phyloP scores from a whole-genome alignment of 140 eudicot genomes.

The Senecio squalidus region DNA sequence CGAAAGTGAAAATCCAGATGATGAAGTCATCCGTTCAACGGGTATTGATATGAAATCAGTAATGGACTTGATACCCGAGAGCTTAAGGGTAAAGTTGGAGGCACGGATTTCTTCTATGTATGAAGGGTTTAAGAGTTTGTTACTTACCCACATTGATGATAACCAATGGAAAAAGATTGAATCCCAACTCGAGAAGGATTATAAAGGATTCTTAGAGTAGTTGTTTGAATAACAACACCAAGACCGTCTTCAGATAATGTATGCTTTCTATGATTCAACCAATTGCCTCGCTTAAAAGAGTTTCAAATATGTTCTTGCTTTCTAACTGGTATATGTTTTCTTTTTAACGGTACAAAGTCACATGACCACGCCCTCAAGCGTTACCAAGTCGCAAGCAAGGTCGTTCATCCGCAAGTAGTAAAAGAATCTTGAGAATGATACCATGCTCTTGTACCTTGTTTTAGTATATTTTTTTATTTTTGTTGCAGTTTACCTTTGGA shows the following conservation, averaged over 20 bases:
- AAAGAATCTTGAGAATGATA: too few species aligned
- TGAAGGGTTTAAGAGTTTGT: not conserved
- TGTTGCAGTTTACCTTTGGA: too few species aligned
- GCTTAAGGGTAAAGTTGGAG: not conserved
- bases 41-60: not conserved
- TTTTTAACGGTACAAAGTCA: too few species aligned
- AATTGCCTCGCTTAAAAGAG: too few species aligned
- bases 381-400: too few species aligned
- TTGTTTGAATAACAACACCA: not conserved
- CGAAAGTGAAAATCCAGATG: not conserved
- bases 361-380: too few species aligned
- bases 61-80: slow-evolving; percentile 4
- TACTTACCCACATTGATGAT: not conserved
- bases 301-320: too few species aligned
- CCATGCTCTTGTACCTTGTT: too few species aligned
- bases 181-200: not conserved
- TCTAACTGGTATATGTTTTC: too few species aligned
- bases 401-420: too few species aligned
- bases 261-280: too few species aligned
- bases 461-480: too few species aligned
- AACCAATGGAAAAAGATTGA: not conserved
- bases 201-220: not conserved
- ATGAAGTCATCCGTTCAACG: not conserved
- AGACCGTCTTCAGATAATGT: not conserved
- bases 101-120: not conserved